A percentile compares a stretch with the other conserved stretches of the same genome.
Conservation (phyloP, 352 stramenopile genomes). For the Saprolegnia parasitica region DNA sequence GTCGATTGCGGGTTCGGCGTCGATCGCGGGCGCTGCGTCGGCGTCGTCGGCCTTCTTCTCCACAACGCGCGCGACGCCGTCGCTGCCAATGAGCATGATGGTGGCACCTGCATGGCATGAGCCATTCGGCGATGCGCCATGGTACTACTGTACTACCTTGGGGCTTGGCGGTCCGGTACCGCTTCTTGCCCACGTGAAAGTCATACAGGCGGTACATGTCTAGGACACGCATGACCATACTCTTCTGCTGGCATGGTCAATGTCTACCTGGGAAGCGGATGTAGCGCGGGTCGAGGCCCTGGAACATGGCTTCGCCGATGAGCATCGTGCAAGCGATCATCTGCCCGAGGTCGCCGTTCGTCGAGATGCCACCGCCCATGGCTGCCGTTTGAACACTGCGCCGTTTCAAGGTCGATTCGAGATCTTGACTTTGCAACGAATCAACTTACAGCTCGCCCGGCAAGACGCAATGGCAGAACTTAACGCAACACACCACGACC, state of each 20-base stretch:
- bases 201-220: slow-evolving; percentile 78
- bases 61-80: slow-evolving; percentile 24
- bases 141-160: background rate
- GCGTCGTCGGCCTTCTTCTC: slow-evolving; percentile 15
- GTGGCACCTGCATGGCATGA: background rate
- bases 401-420: background rate
- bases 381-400: background rate
- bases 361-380: slow-evolving; percentile 70
- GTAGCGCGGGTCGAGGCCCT: slow-evolving; percentile 70
- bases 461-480: too few species aligned
- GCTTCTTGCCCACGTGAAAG: slow-evolving; percentile 72
- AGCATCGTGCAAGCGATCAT: slow-evolving; percentile 85
- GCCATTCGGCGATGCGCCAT: background rate
- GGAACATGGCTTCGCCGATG: slow-evolving; percentile 75
- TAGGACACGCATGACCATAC: background rate
- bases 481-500: too few species aligned
- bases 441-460: too few species aligned
- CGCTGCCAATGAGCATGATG: slow-evolving; percentile 24
- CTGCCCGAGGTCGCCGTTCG: slow-evolving; percentile 65
- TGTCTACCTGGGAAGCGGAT: slow-evolving; percentile 65
- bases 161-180: slow-evolving; percentile 34
- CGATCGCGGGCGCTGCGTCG: background rate
- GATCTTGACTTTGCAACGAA: background rate
- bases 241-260: background rate
- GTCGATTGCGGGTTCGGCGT: slow-evolving; percentile 12